Evolutionary conservation across 352 stramenopile species (phyloP), one percentile per base, ranked within the genome.

Genomic region (Globisporangium abappressorium): DNA sequence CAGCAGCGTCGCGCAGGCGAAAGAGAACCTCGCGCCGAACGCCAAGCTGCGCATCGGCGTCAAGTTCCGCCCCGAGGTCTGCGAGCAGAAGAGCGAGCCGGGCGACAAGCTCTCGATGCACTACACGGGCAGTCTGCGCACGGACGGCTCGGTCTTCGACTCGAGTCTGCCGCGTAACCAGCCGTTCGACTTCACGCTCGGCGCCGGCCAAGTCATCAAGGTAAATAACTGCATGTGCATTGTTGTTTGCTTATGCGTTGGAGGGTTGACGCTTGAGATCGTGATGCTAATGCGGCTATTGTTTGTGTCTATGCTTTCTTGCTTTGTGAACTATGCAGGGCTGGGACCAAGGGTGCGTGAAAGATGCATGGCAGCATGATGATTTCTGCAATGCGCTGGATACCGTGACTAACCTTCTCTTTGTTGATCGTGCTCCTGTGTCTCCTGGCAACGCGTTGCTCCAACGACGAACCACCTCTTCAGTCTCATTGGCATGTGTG

Each of bases 131-230:
- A 98, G 87, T 34, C 77, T 99, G 41, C 89, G 85, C 71, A 98
- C 97, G 73, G 94, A 98, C 78, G 97, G 97, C 62, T 97, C 89
- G 69, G 95, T 99, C 73, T 99, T 99, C 75, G 97, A 99, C 82
- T 98, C 92, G 64, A 98, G 92, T 38, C 84, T 98, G 68, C 93
- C 98, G 68, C 95, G 97, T 68, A 93, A 94, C 67, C 64, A 83
- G 72, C 96, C 97, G 3, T 98, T 98, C 57, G 94, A 97, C 34
- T 99, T 99, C 72, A 94, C 92, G 61, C 96, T 99, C 58, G 94
- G 96, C 47, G 65, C 84, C 24, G 93, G 95, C 18, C 89, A 96
- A 73, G 96, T 99, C 30, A 99, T 99, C 87, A 81, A 99, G 97
- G 84, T 92, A 47, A 14, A 22, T 72, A 58, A 9, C 15, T 38